A percentile compares a stretch with the other conserved stretches of the same genome.
Conservation (phyloP, 805 yeast genomes). For the Cyberlindnera mississippiensis region DNA sequence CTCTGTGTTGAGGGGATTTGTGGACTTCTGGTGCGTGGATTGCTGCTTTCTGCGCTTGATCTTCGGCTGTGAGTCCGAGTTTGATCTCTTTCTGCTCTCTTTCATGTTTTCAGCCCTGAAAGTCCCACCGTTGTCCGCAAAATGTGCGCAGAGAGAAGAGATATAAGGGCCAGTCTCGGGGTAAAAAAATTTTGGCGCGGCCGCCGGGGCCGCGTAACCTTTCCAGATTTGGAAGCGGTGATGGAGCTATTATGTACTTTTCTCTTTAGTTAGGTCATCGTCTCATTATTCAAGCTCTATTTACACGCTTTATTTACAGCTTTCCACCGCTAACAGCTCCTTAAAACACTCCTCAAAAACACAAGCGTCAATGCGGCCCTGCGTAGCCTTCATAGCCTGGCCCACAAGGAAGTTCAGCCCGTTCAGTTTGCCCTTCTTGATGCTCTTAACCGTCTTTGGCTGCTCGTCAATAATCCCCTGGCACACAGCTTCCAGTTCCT, state of each 20-base stretch:
- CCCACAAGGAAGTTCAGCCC: constrained; percentile 81
- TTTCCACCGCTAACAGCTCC: constrained; percentile 17
- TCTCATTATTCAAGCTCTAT: too few species aligned
- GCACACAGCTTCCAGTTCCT: constrained; percentile 29
- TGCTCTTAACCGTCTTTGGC: constrained; percentile 53
- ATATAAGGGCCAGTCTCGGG: too few species aligned
- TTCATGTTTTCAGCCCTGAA: too few species aligned
- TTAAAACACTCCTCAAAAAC: constrained; percentile 34
- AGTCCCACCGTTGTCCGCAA: too few species aligned
- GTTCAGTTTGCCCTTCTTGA: constrained; percentile 46
- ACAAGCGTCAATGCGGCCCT: constrained; percentile 48
- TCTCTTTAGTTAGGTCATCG: too few species aligned
- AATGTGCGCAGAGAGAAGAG: too few species aligned
- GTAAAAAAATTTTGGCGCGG: too few species aligned
- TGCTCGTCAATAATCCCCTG: constrained; percentile 35
- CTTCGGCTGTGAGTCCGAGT: constrained; percentile 14
- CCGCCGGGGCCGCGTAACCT: too few species aligned
- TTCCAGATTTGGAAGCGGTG: too few species aligned
- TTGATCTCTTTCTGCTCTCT: constrained; percentile 16
- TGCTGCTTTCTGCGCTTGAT: constrained; percentile 22
- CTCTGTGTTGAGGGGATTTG: constrained; percentile 36
- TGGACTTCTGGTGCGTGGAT: constrained; percentile 23
- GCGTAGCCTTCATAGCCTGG: constrained; percentile 73
- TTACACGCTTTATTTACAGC: too few species aligned
- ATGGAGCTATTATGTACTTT: too few species aligned